Conservation (phyloP, 1,284 basidiomycete species). For the Cryptococcus sp. region DNA sequence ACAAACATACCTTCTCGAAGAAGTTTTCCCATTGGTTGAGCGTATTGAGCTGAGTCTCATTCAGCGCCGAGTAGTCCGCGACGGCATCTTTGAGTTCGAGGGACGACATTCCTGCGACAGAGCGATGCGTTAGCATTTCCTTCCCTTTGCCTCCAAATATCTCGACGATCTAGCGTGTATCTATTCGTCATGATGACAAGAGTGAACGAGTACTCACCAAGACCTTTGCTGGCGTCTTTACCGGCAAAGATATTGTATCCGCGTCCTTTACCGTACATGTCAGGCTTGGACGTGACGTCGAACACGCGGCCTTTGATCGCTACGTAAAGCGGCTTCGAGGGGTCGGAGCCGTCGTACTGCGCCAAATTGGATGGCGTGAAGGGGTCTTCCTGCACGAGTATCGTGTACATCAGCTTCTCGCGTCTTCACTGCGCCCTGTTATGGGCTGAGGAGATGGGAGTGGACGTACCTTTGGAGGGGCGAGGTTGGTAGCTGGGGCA, state of each 20-base stretch:
- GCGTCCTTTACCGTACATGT: constrained; percentile 54
- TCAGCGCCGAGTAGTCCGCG: constrained; percentile 78
- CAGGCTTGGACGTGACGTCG: constrained; percentile 51
- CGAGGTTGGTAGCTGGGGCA: constrained; percentile 45
- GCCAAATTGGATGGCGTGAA: constrained; percentile 45
- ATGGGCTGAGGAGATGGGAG: background rate
- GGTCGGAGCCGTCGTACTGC: constrained; percentile 47
- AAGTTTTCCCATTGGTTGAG: constrained; percentile 89
- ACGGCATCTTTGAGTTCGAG: constrained; percentile 85
- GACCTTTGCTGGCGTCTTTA: constrained; percentile 81
- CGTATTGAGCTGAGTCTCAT: constrained; percentile 75
- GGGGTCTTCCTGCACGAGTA: constrained; percentile 43
- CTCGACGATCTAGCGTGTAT: background rate
- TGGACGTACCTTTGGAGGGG: constrained; percentile 48
- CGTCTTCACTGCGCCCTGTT: background rate
- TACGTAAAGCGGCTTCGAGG: constrained; percentile 51
- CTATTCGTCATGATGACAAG: too few species aligned
- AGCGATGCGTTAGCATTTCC: background rate
- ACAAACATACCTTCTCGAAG: constrained; percentile 61
- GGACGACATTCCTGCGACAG: constrained; percentile 64
- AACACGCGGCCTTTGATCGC: constrained; percentile 55
- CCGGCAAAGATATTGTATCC: constrained; percentile 66
- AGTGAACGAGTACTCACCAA: constrained; percentile 61
- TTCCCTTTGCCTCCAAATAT: background rate
- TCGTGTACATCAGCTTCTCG: background rate